Evolutionary conservation across 306 rosid species (phyloP), one percentile per base, ranked within the genome.

Genomic region (Malus sylvestris): DNA sequence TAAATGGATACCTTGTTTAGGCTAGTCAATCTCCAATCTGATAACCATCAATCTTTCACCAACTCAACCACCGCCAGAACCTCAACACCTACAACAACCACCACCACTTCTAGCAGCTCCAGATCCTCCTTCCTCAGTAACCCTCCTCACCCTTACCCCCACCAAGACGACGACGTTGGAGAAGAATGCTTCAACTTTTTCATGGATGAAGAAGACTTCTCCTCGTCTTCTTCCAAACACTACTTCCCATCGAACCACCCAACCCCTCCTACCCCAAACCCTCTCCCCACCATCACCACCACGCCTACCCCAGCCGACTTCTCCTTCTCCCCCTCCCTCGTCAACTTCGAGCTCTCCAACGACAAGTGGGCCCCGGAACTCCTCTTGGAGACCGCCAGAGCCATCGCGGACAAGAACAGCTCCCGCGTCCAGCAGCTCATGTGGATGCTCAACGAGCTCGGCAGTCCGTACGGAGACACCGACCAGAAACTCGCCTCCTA

Each of bases 1-100:
- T 90, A 87, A 87, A 95, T 95, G 99, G 99, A 95, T 89, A 91
- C 99, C 72, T 92, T 95, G 91, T 95, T 92, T 85, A 91, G 96
- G 76, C 80, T 92, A 6, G 93, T 89, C 38, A 88, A 80, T 86
- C 88, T 94, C 59, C 89, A 87, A 70, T 76, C 91, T 40, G 88
- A 93, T 84, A 96, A 20, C 16, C 51, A 20, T 10, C 51, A 89
- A 78, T 94, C 98, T 45, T 84, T 85, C 88, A 90, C 89, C 90
- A 90, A 92, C 80, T 90, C 97, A 35, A 89, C 85, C 25, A 89
- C 95, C 58, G 88, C 82, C n/a, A 89, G 81, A 74, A 90, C 68
- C 68, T 64, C 68, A 64, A 64, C 68, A 7, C 68, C 67, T 13
- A 61, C 67, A 61, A 13, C 68, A 30, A 32, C 77, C 70, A 25